Percentiles rank a stretch among this genome's conserved stretches.
These are phyloP conservation scores for Colletotrichum tabaci DNA, from an alignment of 2,329 filamentous ascomycete species.

Conservation along the genomic window DNA sequence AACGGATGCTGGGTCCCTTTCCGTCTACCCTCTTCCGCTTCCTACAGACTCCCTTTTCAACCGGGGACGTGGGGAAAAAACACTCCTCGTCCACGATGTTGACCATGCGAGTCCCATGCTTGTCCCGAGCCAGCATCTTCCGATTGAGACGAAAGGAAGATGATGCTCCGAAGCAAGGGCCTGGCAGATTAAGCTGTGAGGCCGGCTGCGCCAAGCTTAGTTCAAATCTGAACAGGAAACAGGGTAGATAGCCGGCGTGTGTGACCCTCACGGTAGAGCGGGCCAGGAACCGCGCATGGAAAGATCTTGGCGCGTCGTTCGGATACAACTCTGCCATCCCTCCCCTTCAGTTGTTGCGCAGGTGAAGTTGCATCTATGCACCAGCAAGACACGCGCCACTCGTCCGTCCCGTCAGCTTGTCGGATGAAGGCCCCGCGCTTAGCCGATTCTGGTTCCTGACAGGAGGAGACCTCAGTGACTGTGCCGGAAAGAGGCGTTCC, in stretches of 20 bases:
- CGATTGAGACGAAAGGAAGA: slow-evolving; percentile 27
- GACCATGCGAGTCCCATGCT: not conserved
- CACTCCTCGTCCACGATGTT: not conserved
- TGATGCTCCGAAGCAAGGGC: slow-evolving; percentile 26
- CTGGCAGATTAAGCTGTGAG: not conserved
- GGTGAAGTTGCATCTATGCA: slow-evolving; percentile 12
- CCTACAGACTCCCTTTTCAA: too few species aligned
- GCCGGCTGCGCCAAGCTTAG: not conserved
- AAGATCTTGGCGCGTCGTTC: slow-evolving; percentile 18
- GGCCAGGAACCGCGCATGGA: slow-evolving; percentile 38
- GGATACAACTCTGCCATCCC: slow-evolving; percentile 22
- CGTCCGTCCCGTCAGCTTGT: slow-evolving; percentile 1
- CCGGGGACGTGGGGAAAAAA: not conserved
- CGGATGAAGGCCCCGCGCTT: not conserved
- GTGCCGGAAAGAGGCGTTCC: not conserved
- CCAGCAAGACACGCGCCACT: too few species aligned
- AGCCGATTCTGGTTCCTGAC: slow-evolving; percentile 15
- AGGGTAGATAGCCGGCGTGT: not conserved
- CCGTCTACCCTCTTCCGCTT: not conserved
- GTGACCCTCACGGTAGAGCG: slow-evolving; percentile 27
- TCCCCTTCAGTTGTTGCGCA: slow-evolving; percentile 1
- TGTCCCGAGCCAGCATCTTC: not conserved
- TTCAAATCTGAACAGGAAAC: not conserved
- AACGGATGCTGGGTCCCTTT: not conserved
- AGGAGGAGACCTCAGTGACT: not conserved